These are phyloP conservation scores for Vigna reflexopilosa DNA, from an alignment of 306 rosid species.

Conservation along the genomic window DNA sequence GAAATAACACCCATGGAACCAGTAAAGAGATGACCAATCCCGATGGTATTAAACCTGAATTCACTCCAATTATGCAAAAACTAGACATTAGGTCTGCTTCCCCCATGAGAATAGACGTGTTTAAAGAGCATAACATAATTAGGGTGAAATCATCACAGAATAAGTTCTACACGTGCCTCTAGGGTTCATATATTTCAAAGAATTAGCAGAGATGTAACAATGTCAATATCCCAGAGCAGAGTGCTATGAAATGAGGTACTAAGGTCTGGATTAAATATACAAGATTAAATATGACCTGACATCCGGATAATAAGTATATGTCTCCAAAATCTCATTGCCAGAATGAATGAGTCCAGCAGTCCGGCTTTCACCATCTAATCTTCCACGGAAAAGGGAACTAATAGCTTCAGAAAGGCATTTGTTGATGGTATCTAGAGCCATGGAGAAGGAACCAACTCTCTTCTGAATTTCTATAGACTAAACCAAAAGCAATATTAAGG, in stretches of 20 bases:
- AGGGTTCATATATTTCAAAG: slow-evolving; percentile 16
- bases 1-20: slow-evolving; percentile 1
- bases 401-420: slow-evolving; percentile 96
- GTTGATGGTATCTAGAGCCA: slow-evolving; percentile 91
- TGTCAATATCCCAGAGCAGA: slow-evolving; percentile 17
- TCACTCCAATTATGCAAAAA: slow-evolving; percentile 13
- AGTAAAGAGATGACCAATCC: slow-evolving; percentile 1
- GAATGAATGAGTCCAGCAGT: slow-evolving; percentile 90
- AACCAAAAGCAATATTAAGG: slow-evolving; percentile 28
- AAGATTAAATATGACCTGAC: slow-evolving; percentile 65
- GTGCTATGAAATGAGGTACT: slow-evolving; percentile 14
- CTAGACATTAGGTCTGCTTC: slow-evolving; percentile 22
- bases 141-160: slow-evolving; percentile 28
- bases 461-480: slow-evolving; percentile 96
- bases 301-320: slow-evolving; percentile 71
- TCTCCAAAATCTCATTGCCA: slow-evolving; percentile 92
- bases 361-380: slow-evolving; percentile 91
- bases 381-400: slow-evolving; percentile 90
- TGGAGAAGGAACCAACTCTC: slow-evolving; percentile 93
- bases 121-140: slow-evolving; percentile 6
- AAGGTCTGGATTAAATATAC: background rate
- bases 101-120: slow-evolving; percentile 23
- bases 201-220: slow-evolving; percentile 9
- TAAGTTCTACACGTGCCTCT: slow-evolving; percentile 31
- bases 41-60: slow-evolving; percentile 8